A percentile compares a stretch with the other conserved stretches of the same genome.
Conservation (phyloP, 192 early-diverging fungal genomes). For the Geranomyces variabilis region DNA sequence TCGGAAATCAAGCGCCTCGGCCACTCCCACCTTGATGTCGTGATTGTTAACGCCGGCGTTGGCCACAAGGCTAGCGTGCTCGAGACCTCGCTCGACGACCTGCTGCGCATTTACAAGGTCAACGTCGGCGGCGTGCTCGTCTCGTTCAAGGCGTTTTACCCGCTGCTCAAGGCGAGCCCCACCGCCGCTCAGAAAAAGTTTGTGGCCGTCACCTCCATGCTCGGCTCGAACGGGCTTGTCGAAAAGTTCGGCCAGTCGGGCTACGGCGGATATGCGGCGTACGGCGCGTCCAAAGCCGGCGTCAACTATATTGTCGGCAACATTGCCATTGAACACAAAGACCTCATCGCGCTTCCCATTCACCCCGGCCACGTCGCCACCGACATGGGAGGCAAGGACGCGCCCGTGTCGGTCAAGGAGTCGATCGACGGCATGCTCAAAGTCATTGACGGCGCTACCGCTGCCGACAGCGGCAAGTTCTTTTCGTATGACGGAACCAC, state of each 20-base stretch:
- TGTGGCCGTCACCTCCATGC: neutral
- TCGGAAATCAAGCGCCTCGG: neutral
- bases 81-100: neutral
- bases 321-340: constrained; percentile 5
- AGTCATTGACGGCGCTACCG: constrained; percentile 7
- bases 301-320: constrained; percentile 6
- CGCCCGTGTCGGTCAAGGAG: constrained; percentile 12
- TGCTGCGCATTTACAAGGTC: neutral
- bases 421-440: constrained; percentile 2
- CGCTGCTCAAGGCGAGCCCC: neutral
- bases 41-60: constrained; percentile 23
- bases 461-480: neutral
- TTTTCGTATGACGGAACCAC: neutral
- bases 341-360: neutral
- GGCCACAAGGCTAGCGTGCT: neutral
- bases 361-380: constrained; percentile 14
- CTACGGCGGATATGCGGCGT: neutral
- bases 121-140: constrained; percentile 14
- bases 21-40: constrained; percentile 9
- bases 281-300: constrained; percentile 9
- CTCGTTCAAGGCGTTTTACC: neutral
- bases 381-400: constrained; percentile 11
- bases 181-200: constrained; percentile 1
- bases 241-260: neutral
- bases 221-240: neutral